Base-by-base conservation (phyloP, 106 monocot species). In the Apostasia ramifera region DNA sequence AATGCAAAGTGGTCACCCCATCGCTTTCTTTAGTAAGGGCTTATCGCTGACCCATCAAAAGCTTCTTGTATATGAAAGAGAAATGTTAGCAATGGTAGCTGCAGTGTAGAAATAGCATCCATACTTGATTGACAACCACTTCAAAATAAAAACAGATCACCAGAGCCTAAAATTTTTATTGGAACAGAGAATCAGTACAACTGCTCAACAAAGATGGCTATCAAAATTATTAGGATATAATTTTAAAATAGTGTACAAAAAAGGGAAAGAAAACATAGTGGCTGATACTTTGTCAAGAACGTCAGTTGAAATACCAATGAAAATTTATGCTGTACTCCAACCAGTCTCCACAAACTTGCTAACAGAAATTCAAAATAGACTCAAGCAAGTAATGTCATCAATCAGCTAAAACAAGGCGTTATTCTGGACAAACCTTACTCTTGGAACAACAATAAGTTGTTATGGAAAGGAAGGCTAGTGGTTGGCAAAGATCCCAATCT, bases 1-100 rank as follows among this genome's bases (percentile, higher is more conserved):
- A 8, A 13, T 42, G 6, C 76, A 76, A 53, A 1, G 6, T 9
- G 52, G 61, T 1, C 6, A 44, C 7, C 53, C 76, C 4, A 61
- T 76, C 41, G 49, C 75, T 9, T 76, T 60, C 5, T 45, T 69
- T 5, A 76, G 68, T 52, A 76, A 69, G 26, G 59, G 52, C 0
- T n/a, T 76, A 2, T 37, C 58, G 1, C 1, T 2, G 0, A 40
- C 4, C 5, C 3, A 55, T 1, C 57, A 47, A 38, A 4, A 46
- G 0, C 4, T 11, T 11, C 47, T 66, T 1, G 67, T 14, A 1
- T 75, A 75, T 26, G 26, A 26, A 26, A 26, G 26, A 0, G 26
- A 26, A 26, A 26, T 26, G 26, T 26, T 26, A 26, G 26, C 26
- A 26, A 26, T 26, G 26, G 26, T 26, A 0, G 26, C 26, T 26